Evolutionary conservation across 495 filamentous ascomycete species (phyloP).

Genomic region (Lophiotrema nucula): DNA sequence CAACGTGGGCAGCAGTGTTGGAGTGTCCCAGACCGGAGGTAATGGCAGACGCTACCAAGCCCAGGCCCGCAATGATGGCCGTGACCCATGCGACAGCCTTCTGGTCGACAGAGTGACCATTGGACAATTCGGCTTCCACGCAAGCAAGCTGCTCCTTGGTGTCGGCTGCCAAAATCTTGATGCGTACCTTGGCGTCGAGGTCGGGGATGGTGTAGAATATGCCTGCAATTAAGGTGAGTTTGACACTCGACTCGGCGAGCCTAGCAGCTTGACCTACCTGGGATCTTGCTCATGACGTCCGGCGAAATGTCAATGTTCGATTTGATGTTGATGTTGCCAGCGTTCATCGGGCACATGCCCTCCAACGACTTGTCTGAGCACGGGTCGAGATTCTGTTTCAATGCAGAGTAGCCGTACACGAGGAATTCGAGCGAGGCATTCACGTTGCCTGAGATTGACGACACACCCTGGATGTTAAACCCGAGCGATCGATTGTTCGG

Average conservation of each 20-base stretch:
- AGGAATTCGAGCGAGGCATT: conserved; percentile 71
- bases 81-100: conserved; percentile 85
- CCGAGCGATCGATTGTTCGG: conserved; percentile 68
- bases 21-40: conserved; percentile 58
- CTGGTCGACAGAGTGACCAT: conserved; percentile 90
- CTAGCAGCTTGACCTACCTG: conserved; percentile 49
- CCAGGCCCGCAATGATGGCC: conserved; percentile 81
- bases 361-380: conserved; percentile 63
- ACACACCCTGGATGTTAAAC: conserved; percentile 79
- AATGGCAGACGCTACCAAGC: conserved; percentile 58
- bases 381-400: conserved; percentile 67
- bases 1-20: conserved; percentile 96
- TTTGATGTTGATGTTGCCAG: conserved; percentile 72
- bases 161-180: conserved; percentile 67
- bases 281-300: conserved; percentile 63
- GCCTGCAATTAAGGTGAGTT: conserved; percentile 37
- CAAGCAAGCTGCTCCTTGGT: conserved; percentile 70
- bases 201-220: conserved; percentile 92
- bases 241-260: not conserved
- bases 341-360: conserved; percentile 91
- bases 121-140: conserved; percentile 84
- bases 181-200: conserved; percentile 80
- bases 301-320: conserved; percentile 63
- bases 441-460: conserved; percentile 82
- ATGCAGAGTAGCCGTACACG: conserved; percentile 76